A percentile compares a stretch with the other conserved stretches of the same genome.
These are phyloP conservation scores for Starmera quercuum DNA, from an alignment of 805 yeast species.

Conservation along the genomic window DNA sequence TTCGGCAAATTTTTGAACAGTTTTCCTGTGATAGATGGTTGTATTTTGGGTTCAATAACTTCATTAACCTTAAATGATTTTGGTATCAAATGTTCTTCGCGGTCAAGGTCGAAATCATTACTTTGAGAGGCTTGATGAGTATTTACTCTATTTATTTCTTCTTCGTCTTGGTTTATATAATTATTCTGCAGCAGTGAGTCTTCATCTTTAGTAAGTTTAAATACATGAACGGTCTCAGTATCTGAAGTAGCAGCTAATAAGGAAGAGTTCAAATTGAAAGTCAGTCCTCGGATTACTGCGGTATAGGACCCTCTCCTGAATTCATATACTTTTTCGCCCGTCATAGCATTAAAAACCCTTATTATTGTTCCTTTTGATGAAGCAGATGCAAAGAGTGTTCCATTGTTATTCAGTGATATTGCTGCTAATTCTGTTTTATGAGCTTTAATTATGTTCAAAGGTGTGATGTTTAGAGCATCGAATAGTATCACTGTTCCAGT, in stretches of 20 bases:
- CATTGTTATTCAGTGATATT: conserved; percentile 64
- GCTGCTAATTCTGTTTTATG: conserved; percentile 74
- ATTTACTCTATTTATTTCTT: neutral
- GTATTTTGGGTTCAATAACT: conserved; percentile 3
- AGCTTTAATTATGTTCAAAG: conserved; percentile 76
- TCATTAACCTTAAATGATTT: conserved; percentile 1
- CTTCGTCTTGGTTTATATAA: neutral
- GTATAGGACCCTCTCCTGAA: conserved; percentile 76
- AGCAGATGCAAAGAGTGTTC: conserved; percentile 79
- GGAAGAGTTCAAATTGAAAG: conserved; percentile 41
- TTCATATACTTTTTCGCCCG: conserved; percentile 52
- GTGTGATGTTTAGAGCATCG: conserved; percentile 67
- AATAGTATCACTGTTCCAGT: conserved; percentile 52
- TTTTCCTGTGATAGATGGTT: conserved; percentile 18
- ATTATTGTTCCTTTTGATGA: conserved; percentile 87
- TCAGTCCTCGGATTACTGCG: conserved; percentile 44
- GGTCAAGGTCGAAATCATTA: neutral
- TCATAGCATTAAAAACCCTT: conserved; percentile 62
- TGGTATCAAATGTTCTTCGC: conserved; percentile 11
- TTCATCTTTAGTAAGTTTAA: conserved; percentile 24
- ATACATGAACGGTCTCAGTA: conserved; percentile 60
- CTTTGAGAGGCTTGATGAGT: neutral
- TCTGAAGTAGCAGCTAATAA: conserved; percentile 52
- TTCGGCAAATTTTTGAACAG: conserved; percentile 18
- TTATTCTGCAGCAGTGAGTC: neutral